Base-by-base conservation (phyloP, 495 filamentous ascomycete genomes). In the Stereocaulon alpinum region DNA sequence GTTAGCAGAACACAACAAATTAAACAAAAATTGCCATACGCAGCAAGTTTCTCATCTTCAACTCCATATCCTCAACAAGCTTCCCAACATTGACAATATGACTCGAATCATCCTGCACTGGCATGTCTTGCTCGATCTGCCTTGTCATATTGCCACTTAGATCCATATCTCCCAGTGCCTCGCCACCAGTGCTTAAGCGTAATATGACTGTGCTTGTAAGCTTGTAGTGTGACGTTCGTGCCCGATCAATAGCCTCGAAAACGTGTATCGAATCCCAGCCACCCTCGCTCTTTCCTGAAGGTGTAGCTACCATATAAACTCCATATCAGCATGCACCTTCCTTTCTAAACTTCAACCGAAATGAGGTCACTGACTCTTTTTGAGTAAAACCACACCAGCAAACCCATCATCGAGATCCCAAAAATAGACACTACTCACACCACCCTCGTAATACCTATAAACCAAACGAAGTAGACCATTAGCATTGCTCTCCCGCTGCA, bases 361-460 rank as follows among this genome's bases (percentile, higher is more conserved):
- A 2, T 24, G 60, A 37, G 34, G 17, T 40, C 17, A 75, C 79
- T 30, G 70, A 91, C 88, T 83, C 74, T 99, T 99, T 77, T 97
- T 97, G 63, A 99, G 72, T 59, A 99, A 72, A 43, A 97, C 89
- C 37, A 96, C 93, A 3, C 93, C 93, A 0, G 93, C 94, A 72
- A 99, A 99, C 30, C 93, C 94, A 72, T 97, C 93, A 67, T 99
- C 94, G 74, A 97, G 72, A 71, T 96, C 94, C 93, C 93, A 99
- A 62, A 99, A 88, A 73, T 99, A 99, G 11, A 96, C 94, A 64
- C 87, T 93, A 43, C 85, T 87, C 24, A 96, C 87, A 12, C 93
- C 93, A 12, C 93, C 94, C 75, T 97, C 93, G 67, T 96, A 99
- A 73, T 99, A 98, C 54, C 76, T 79, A 60, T 12, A 56, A 34